Evolutionary conservation across 179 eudicot genomes (phyloP), one percentile per base, ranked within the genome.

Genomic region (Patellifolia procumbens): DNA sequence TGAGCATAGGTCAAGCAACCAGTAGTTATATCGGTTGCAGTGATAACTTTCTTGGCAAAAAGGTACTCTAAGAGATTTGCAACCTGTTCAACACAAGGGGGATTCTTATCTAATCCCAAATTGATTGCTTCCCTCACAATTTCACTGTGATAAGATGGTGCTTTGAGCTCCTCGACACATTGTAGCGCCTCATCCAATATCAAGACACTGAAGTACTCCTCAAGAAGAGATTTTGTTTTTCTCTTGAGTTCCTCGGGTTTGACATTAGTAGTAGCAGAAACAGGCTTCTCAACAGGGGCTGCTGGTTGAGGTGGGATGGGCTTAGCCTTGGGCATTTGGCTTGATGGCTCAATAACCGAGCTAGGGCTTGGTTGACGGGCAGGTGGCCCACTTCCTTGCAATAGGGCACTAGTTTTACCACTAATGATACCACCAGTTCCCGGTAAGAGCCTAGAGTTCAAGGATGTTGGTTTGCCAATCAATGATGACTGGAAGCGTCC

Each of bases 171-270:
- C 75, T 86, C 83, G n/a, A 96, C 73, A 51, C 98, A 94, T 69
- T 84, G 92, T 52, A 85, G 81, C 0, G 97, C 99, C 83, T 96
- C 99, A 17, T 91, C 98, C 77, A 94, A 69, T 5, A 94, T 78
- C 46, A 78, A 76, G 34, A 96, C 79, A 67, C 75, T 83, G 70
- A 96, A 96, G 80, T 90, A 96, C 70, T 96, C 99, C 82, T 94
- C 96, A 26, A 96, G 79, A 56, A 96, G 90, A 31, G 99, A 85
- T 7, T 76, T 22, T 2, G 97, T 91, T 77, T 96, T 94, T 56
- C 83, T 88, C 79, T 68, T 79, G 6, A 91, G 89, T 51, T 76
- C 96, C 46, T 88, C 90, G 0, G 80, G 80, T 67, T 83, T 96
- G 20, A 51, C 17, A 66, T 11, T 67, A 42, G 74, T 59, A 39